A percentile compares a stretch with the other conserved stretches of the same genome.
Conservation (phyloP, 176 grass and related monocot species). For the Oryza glumipatula region DNA sequence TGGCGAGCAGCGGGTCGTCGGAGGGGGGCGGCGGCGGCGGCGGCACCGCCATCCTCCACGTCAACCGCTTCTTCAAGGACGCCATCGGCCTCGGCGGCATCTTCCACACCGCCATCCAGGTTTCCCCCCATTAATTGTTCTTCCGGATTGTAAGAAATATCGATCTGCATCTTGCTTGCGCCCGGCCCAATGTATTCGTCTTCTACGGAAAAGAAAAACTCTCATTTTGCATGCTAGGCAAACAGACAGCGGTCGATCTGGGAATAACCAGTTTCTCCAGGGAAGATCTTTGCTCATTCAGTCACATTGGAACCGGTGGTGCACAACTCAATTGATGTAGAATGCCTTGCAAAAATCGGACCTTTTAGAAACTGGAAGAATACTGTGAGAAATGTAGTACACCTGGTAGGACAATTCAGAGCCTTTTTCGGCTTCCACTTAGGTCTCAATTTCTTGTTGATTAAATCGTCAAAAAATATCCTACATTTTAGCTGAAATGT, state of each 20-base stretch:
- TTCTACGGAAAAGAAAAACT: background rate
- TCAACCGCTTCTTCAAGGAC: constrained; percentile 74
- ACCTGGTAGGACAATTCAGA: too few species aligned
- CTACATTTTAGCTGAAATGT: background rate
- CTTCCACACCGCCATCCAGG: constrained; percentile 74
- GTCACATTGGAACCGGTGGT: background rate
- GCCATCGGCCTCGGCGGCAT: constrained; percentile 65
- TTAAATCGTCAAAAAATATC: background rate
- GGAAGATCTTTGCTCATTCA: background rate
- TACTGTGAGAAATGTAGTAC: background rate
- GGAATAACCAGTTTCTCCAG: background rate
- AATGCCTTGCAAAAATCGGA: background rate
- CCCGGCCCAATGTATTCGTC: background rate
- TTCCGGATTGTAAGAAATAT: background rate
- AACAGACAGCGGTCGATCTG: too few species aligned
- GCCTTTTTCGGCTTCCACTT: background rate
- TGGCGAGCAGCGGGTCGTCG: constrained; percentile 35
- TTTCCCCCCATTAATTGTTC: too few species aligned
- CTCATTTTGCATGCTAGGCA: background rate
- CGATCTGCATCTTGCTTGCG: constrained; percentile 15
- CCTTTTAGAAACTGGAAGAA: background rate
- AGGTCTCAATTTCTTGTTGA: background rate
- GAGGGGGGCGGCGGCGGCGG: constrained; percentile 19
- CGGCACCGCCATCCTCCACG: constrained; percentile 46
- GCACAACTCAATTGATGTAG: background rate